phyloP scores from a whole-genome alignment of 192 early-diverging fungal species.

The Blastocladiella britannica region DNA sequence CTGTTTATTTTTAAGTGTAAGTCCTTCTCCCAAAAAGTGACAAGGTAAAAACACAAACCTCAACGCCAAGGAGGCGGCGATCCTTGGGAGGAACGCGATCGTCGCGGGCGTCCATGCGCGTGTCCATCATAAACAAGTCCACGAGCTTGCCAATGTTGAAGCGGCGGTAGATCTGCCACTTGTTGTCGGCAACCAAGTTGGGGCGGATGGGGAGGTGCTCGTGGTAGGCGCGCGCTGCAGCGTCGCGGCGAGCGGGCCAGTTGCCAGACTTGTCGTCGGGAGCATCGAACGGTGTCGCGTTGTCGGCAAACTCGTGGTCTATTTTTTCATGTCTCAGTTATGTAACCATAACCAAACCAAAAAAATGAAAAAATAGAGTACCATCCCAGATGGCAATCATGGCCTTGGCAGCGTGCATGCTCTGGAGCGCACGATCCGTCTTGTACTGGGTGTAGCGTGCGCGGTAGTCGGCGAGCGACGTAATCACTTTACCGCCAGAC shows the following conservation, averaged over 20 bases:
- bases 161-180: constrained; percentile 13
- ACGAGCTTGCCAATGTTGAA: constrained; percentile 17
- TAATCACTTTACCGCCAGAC: constrained; percentile 6
- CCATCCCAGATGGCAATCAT: constrained; percentile 16
- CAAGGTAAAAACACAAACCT: too few relatives aligned
- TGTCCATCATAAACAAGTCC: constrained; percentile 22
- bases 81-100: neutral
- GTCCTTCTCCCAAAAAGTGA: too few relatives aligned
- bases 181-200: constrained; percentile 1
- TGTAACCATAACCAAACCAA: too few relatives aligned
- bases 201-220: constrained; percentile 20
- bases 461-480: constrained; percentile 14
- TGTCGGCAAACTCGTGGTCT: constrained; percentile 22
- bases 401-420: constrained; percentile 10
- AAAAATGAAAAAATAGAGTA: too few relatives aligned
- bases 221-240: constrained; percentile 18
- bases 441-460: too few relatives aligned
- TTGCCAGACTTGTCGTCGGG: constrained; percentile 2
- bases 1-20: constrained; percentile 8
- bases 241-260: constrained; percentile 7
- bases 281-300: constrained; percentile 7
- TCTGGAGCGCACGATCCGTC: constrained; percentile 16
- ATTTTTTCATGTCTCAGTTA: too few relatives aligned
- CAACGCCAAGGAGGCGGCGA: too few relatives aligned
- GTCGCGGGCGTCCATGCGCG: constrained; percentile 15